These are phyloP conservation scores for Ceratocystis eucalypticola DNA, from an alignment of 2,329 filamentous ascomycete species.

Conservation along the genomic window DNA sequence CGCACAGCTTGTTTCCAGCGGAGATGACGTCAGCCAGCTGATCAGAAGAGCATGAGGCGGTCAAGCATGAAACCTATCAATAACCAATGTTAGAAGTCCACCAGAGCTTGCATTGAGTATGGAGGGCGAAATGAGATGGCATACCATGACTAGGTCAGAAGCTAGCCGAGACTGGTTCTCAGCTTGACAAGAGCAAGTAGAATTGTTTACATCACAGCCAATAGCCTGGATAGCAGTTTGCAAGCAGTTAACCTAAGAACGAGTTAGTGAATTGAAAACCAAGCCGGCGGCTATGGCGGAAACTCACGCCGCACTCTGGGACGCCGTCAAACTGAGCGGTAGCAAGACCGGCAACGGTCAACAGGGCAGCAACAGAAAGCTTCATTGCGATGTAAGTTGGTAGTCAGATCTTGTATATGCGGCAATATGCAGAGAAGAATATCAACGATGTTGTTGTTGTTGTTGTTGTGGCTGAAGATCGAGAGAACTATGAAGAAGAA, in stretches of 20 bases:
- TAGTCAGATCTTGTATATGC: background rate
- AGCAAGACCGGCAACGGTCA: conserved; percentile 25
- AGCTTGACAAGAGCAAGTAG: conserved; percentile 30
- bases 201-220: conserved; percentile 29
- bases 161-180: conserved; percentile 26
- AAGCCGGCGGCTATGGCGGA: background rate
- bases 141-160: conserved; percentile 17
- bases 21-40: conserved; percentile 26
- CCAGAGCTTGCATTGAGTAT: background rate
- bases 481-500: background rate
- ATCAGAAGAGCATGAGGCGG: conserved; percentile 26
- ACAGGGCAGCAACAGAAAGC: conserved; percentile 24
- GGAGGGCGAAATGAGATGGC: conserved; percentile 19
- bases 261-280: conserved; percentile 4
- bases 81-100: background rate
- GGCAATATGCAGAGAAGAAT: background rate
- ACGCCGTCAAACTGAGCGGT: conserved; percentile 29
- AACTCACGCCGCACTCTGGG: conserved; percentile 32
- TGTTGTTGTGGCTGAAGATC: background rate
- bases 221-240: conserved; percentile 26
- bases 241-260: conserved; percentile 26
- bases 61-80: conserved; percentile 24
- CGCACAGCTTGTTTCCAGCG: conserved; percentile 26
- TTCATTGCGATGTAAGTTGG: conserved; percentile 29
- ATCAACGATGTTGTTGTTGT: background rate